phyloP scores from a whole-genome alignment of 2,329 filamentous ascomycete genomes.

The Hymenoscyphus linearis region DNA sequence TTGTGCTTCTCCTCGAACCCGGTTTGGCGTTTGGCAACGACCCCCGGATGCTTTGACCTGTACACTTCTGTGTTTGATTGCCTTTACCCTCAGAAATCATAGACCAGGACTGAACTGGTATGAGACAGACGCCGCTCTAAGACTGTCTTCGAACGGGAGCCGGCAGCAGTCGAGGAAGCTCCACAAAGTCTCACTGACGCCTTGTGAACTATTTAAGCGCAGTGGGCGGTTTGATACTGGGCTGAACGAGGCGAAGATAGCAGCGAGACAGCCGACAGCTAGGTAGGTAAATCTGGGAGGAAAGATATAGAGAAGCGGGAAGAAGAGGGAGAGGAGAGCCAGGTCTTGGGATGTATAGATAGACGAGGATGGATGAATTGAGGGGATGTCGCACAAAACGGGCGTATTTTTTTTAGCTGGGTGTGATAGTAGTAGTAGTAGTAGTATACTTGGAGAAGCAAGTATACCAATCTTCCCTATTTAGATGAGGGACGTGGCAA shows the following conservation, averaged over 20 bases:
- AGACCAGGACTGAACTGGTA: slow-evolving; percentile 18
- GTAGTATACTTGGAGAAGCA: neutral
- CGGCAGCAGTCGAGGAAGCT: slow-evolving; percentile 17
- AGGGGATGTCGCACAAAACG: slow-evolving; percentile 12
- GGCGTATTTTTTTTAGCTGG: slow-evolving; percentile 2
- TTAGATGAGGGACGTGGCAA: slow-evolving; percentile 2
- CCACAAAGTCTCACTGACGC: neutral
- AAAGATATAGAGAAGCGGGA: slow-evolving; percentile 1
- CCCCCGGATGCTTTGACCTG: slow-evolving; percentile 10
- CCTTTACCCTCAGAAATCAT: slow-evolving; percentile 17
- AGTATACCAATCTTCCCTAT: neutral
- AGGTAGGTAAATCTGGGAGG: slow-evolving; percentile 7
- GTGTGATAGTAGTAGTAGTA: no score
- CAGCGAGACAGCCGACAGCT: neutral
- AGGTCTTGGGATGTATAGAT: neutral
- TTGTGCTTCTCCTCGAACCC: neutral
- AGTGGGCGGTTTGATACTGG: neutral
- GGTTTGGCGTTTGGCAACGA: neutral
- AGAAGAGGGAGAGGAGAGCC: slow-evolving; percentile 2
- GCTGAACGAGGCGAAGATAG: slow-evolving; percentile 4
- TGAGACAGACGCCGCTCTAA: slow-evolving; percentile 23
- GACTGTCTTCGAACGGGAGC: slow-evolving; percentile 13
- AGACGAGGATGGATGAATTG: slow-evolving; percentile 4
- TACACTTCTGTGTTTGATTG: slow-evolving; percentile 21
- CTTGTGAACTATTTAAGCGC: neutral